These are phyloP conservation scores for Plenodomus tracheiphilus DNA, from an alignment of 2,329 filamentous ascomycete genomes.

Conservation along the genomic window DNA sequence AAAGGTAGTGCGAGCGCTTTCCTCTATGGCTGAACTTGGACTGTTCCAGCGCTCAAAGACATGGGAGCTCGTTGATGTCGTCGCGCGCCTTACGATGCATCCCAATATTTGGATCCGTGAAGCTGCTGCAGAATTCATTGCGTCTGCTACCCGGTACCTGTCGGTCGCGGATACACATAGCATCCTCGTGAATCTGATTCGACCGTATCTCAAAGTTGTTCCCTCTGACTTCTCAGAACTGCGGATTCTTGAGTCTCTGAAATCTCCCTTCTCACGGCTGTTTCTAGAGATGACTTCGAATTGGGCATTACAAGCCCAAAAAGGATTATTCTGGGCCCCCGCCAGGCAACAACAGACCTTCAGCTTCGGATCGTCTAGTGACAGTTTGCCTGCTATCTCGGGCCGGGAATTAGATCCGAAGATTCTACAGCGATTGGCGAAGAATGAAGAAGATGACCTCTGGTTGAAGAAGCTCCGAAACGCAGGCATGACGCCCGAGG, in stretches of 20 bases:
- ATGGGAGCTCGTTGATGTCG: slow-evolving; percentile 85
- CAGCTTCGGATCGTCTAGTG: slow-evolving; percentile 64
- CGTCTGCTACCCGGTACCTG: slow-evolving; percentile 73
- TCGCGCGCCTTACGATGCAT: slow-evolving; percentile 85
- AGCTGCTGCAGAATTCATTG: slow-evolving; percentile 81
- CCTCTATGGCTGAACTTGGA: slow-evolving; percentile 84
- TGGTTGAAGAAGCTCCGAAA: slow-evolving; percentile 87
- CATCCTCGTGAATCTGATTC: slow-evolving; percentile 77
- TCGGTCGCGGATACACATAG: slow-evolving; percentile 81
- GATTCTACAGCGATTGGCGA: slow-evolving; percentile 65
- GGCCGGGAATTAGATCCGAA: slow-evolving; percentile 60
- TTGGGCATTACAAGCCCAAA: slow-evolving; percentile 83
- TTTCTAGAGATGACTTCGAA: slow-evolving; percentile 83
- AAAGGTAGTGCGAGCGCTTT: slow-evolving; percentile 82
- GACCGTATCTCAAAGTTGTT: slow-evolving; percentile 77
- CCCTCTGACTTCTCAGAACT: slow-evolving; percentile 72
- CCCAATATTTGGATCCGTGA: slow-evolving; percentile 96
- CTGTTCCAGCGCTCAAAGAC: slow-evolving; percentile 81
- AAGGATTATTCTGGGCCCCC: slow-evolving; percentile 84
- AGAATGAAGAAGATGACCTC: slow-evolving; percentile 90
- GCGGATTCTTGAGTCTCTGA: slow-evolving; percentile 77
- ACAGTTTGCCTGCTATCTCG: slow-evolving; percentile 57
- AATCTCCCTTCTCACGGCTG: slow-evolving; percentile 75
- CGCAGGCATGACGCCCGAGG: slow-evolving; percentile 77
- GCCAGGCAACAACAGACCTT: slow-evolving; percentile 72